Percentiles rank a stretch among this genome's conserved stretches.
Conservation (phyloP, 176 grass and related monocot species). For the Musa acuminata region DNA sequence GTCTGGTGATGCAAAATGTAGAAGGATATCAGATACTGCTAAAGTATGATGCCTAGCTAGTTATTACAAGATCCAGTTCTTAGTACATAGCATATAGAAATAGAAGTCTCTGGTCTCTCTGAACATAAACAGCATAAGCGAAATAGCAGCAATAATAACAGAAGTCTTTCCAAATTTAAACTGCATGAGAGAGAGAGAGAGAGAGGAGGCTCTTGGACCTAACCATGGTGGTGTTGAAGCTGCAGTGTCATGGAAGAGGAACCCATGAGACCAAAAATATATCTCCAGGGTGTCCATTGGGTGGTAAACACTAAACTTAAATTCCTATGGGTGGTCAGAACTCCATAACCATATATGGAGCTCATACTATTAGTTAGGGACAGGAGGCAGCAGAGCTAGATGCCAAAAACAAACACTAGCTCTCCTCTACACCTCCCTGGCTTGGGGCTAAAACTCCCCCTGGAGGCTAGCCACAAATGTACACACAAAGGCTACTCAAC, state of each 20-base stretch:
- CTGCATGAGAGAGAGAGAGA: too few species aligned
- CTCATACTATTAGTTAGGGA: neutral
- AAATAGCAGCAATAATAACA: neutral
- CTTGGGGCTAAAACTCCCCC: neutral
- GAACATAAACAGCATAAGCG: neutral
- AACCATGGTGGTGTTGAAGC: constrained; percentile 14
- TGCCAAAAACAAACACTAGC: constrained; percentile 25
- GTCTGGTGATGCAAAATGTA: too few species aligned
- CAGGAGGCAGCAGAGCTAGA: constrained; percentile 4
- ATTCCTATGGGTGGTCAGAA: neutral
- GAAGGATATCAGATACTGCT: too few species aligned
- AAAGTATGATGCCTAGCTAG: too few species aligned
- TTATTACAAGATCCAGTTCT: too few species aligned
- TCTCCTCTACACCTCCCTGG: constrained; percentile 1
- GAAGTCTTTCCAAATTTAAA: constrained; percentile 2
- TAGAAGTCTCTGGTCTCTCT: neutral
- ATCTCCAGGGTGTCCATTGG: neutral
- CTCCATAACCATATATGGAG: constrained; percentile 12
- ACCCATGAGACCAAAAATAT: constrained; percentile 18
- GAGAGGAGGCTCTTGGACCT: constrained; percentile 9
- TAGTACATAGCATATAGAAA: neutral
- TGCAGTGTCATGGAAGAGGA: neutral
- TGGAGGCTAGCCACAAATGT: constrained; percentile 10
- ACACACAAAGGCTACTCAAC: neutral
- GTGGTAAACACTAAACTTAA: too few species aligned